These are phyloP conservation scores for Neurospora sp. DNA, from an alignment of 495 filamentous ascomycete species.

Conservation along the genomic window DNA sequence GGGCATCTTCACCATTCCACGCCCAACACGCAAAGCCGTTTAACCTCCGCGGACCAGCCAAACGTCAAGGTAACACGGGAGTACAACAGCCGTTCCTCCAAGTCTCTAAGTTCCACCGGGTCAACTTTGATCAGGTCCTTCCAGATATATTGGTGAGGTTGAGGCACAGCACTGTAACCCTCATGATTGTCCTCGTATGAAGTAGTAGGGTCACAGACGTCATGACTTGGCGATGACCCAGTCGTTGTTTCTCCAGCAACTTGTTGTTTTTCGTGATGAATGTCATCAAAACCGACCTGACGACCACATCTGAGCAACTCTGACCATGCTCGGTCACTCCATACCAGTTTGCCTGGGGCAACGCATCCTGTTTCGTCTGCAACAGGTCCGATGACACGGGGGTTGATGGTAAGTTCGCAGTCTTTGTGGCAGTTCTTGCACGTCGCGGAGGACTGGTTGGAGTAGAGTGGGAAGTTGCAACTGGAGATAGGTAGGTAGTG, in stretches of 20 bases:
- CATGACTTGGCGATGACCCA: not conserved
- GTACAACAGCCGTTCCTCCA: conserved; percentile 41
- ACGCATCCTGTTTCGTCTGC: conserved; percentile 47
- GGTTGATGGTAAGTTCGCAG: conserved; percentile 41
- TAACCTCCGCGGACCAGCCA: conserved; percentile 38
- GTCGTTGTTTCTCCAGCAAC: not conserved
- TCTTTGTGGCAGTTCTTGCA: conserved; percentile 44
- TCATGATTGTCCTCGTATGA: not conserved
- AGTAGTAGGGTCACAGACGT: not conserved
- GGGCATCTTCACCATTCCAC: conserved; percentile 27
- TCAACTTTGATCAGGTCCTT: conserved; percentile 24
- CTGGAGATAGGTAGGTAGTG: conserved; percentile 13
- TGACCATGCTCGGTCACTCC: conserved; percentile 41
- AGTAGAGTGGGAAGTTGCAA: conserved; percentile 47
- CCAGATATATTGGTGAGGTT: conserved; percentile 17
- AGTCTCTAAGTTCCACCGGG: conserved; percentile 26
- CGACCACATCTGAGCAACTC: conserved; percentile 37
- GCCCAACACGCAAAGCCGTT: conserved; percentile 37
- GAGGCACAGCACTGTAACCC: not conserved
- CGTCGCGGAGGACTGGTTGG: conserved; percentile 32
- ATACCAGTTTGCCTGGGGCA: conserved; percentile 38
- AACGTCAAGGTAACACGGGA: conserved; percentile 43
- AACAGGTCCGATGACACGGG: conserved; percentile 40
- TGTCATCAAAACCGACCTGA: not conserved
- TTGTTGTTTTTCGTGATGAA: not conserved